Conservation (phyloP, 2,329 filamentous ascomycete species). For the Tolypocladium paradoxum region DNA sequence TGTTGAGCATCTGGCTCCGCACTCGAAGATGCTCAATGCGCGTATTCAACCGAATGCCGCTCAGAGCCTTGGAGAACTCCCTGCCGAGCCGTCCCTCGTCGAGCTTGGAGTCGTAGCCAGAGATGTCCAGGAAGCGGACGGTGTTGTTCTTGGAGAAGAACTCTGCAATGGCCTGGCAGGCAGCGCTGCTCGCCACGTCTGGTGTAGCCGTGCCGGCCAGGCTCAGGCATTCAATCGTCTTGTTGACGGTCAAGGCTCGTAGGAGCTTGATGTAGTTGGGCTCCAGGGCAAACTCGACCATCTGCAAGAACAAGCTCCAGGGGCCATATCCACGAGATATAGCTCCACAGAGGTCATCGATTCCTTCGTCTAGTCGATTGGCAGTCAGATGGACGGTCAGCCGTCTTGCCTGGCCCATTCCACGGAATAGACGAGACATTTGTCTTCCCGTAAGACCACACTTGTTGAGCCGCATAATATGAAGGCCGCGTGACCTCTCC, state of each 20-base stretch:
- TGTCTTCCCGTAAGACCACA: slow-evolving; percentile 41
- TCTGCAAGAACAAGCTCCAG: slow-evolving; percentile 40
- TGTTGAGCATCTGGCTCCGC: slow-evolving; percentile 43
- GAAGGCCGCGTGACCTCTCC: slow-evolving; percentile 28
- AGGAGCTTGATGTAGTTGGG: slow-evolving; percentile 40
- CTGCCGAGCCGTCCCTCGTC: slow-evolving; percentile 46
- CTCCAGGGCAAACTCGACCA: slow-evolving; percentile 46
- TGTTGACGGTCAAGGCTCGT: slow-evolving; percentile 37
- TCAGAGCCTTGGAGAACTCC: slow-evolving; percentile 39
- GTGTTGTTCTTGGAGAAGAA: slow-evolving; percentile 41
- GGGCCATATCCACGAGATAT: slow-evolving; percentile 37
- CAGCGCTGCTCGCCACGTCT: slow-evolving; percentile 31
- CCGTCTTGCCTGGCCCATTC: slow-evolving; percentile 36
- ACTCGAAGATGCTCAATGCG: slow-evolving; percentile 40
- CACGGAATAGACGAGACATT: slow-evolving; percentile 38
- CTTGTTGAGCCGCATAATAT: slow-evolving; percentile 36
- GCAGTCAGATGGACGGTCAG: slow-evolving; percentile 38
- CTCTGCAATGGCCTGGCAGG: slow-evolving; percentile 35
- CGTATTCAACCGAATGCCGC: slow-evolving; percentile 33
- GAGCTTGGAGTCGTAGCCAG: slow-evolving; percentile 45
- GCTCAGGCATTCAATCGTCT: slow-evolving; percentile 39
- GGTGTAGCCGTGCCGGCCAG: slow-evolving; percentile 43
- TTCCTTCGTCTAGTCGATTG: slow-evolving; percentile 41
- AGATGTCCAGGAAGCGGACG: slow-evolving; percentile 43
- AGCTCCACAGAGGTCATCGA: slow-evolving; percentile 37